Evolutionary conservation across 306 rosid species (phyloP), one percentile per base, ranked within the genome.

Genomic region (Comarum palustre): DNA sequence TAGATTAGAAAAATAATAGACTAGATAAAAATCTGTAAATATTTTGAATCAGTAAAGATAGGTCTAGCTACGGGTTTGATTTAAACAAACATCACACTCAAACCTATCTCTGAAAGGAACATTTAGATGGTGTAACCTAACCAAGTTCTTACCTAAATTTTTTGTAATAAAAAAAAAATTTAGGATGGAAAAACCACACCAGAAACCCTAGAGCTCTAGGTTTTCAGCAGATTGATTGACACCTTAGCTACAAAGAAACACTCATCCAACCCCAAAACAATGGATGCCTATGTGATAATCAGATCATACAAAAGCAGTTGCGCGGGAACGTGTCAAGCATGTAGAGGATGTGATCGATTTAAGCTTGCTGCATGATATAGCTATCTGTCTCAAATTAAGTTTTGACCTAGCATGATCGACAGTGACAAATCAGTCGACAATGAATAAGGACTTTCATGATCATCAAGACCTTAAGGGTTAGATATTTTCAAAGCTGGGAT

Each of bases 51-150:
- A 74, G 29, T 68, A 68, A 78, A 67, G 80, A 77, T 36, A 58
- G 83, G 81, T 81, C 58, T 73, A 32, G 71, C 78, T 79, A 79
- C 73, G 89, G 90, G 75, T 86, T 83, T 71, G 61, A 67, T 62
- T 75, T 88, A 88, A 86, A 66, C 85, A 69, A 68, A 77, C 71
- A 61, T 91, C 93, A 68, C 81, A 83, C 39, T 89, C 96, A 55
- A 69, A 91, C 92, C 90, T 84, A 87, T 89, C 82, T 83, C 38
- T 77, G 95, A 91, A 75, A 60, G 90, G 6, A 75, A 86, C 90
- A 70, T 86, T 75, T n/a, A n/a, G n/a, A n/a, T n/a, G n/a, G n/a
- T n/a, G n/a, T n/a, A n/a, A n/a, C n/a, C n/a, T n/a, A n/a, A n/a
- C n/a, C n/a, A n/a, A n/a, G n/a, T n/a, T n/a, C n/a, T n/a, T n/a